A percentile compares a stretch with the other conserved stretches of the same genome.
Evolutionary conservation across 75 land plant genomes (phyloP).

Genomic region (Pinus tabuliformis): DNA sequence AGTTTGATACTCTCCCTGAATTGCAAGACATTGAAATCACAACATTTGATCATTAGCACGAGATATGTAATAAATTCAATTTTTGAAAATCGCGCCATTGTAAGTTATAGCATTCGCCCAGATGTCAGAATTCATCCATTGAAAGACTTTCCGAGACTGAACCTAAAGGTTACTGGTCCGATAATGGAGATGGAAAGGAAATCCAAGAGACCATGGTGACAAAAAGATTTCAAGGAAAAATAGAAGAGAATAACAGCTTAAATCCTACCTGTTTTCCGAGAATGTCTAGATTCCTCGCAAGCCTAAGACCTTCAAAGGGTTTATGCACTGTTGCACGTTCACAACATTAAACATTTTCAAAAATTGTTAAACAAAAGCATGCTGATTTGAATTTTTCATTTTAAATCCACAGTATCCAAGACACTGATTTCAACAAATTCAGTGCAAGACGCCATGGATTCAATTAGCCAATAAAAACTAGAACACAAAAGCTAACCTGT

Average conservation of each 20-base stretch:
- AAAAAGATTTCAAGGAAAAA: not conserved
- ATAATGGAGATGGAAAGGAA: no score
- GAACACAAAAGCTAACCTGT: not conserved
- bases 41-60: not conserved
- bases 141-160: no score
- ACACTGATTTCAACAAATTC: not conserved
- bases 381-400: not conserved
- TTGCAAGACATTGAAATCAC: not conserved
- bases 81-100: no score
- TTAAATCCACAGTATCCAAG: not conserved
- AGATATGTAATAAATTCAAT: not conserved
- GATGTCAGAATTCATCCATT: no score
- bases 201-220: no score
- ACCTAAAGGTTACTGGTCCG: no score
- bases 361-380: not conserved
- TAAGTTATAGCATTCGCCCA: no score
- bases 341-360: not conserved
- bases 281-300: not conserved
- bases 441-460: not conserved
- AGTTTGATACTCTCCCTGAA: constrained; percentile 3
- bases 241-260: not conserved
- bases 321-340: not conserved
- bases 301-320: constrained; percentile 6
- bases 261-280: constrained; percentile 6
- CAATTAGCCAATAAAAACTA: not conserved